Evolutionary conservation across 2,329 filamentous ascomycete species (phyloP).

Genomic region (Trichoderma atroviride): DNA sequence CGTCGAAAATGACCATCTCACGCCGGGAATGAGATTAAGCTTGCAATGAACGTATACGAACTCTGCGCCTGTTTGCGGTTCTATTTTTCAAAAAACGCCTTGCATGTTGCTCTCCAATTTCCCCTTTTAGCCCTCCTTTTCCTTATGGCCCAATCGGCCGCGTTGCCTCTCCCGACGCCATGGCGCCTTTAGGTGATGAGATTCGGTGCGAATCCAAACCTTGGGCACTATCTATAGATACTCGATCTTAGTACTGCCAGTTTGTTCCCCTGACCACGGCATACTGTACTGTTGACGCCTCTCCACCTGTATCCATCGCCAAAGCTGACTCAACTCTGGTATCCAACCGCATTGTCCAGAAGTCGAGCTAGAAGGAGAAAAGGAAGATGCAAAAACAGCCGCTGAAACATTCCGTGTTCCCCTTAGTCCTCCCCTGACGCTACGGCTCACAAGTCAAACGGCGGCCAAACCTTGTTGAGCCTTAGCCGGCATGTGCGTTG

Average conservation of each 20-base stretch:
- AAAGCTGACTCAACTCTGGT: background rate
- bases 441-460: slow-evolving; percentile 10
- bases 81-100: slow-evolving; percentile 13
- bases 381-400: background rate
- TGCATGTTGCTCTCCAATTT: background rate
- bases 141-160: background rate
- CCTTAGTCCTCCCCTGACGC: slow-evolving; percentile 16
- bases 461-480: slow-evolving; percentile 10
- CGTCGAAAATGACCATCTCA: background rate
- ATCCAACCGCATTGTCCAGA: background rate
- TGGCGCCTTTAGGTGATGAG: background rate
- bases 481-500: background rate
- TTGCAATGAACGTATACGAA: slow-evolving; percentile 19
- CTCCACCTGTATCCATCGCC: slow-evolving; percentile 3
- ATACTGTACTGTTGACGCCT: background rate
- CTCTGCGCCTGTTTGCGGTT: background rate
- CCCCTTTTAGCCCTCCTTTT: background rate
- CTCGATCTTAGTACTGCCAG: background rate
- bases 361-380: background rate
- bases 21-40: background rate
- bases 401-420: background rate
- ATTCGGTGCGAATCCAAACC: background rate
- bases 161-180: slow-evolving; percentile 15
- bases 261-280: background rate
- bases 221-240: background rate